These are phyloP conservation scores for Serendipita vermifera DNA, from an alignment of 768 basidiomycete species.

Conservation along the genomic window DNA sequence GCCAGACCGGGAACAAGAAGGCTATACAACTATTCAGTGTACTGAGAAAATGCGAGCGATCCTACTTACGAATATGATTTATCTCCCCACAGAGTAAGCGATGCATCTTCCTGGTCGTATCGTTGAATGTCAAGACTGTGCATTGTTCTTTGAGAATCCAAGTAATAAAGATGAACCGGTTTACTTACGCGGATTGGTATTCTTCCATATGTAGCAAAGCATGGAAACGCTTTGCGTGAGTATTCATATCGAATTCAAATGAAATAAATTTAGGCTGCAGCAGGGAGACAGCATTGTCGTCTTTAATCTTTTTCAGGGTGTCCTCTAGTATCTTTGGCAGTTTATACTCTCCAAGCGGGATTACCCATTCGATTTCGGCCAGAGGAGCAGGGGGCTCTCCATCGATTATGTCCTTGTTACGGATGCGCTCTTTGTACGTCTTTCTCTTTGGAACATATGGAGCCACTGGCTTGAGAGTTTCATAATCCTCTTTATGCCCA, in stretches of 20 bases:
- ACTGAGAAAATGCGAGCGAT: background rate
- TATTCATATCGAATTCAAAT: conserved; percentile 23
- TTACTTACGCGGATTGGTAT: conserved; percentile 32
- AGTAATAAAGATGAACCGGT: background rate
- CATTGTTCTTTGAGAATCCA: background rate
- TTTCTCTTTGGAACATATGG: conserved; percentile 29
- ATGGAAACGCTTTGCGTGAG: conserved; percentile 36
- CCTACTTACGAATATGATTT: conserved; percentile 23
- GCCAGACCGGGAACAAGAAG: conserved; percentile 42
- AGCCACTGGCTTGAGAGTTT: conserved; percentile 31
- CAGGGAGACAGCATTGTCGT: conserved; percentile 15
- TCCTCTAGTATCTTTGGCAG: conserved; percentile 29
- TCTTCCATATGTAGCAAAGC: conserved; percentile 39
- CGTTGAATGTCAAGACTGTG: conserved; percentile 22
- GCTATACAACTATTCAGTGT: conserved; percentile 20
- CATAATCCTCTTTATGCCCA: conserved; percentile 38
- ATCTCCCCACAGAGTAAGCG: background rate
- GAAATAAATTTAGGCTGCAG: conserved; percentile 29
- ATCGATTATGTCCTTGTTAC: conserved; percentile 24
- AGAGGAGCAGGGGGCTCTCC: conserved; percentile 31
- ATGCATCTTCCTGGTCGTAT: conserved; percentile 30
- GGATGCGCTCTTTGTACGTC: conserved; percentile 13
- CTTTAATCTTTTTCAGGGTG: conserved; percentile 21
- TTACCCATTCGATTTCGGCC: conserved; percentile 32
- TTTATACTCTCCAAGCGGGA: conserved; percentile 26